Conservation (phyloP, 768 basidiomycete species). For the Mycena olivaceomarginata region DNA sequence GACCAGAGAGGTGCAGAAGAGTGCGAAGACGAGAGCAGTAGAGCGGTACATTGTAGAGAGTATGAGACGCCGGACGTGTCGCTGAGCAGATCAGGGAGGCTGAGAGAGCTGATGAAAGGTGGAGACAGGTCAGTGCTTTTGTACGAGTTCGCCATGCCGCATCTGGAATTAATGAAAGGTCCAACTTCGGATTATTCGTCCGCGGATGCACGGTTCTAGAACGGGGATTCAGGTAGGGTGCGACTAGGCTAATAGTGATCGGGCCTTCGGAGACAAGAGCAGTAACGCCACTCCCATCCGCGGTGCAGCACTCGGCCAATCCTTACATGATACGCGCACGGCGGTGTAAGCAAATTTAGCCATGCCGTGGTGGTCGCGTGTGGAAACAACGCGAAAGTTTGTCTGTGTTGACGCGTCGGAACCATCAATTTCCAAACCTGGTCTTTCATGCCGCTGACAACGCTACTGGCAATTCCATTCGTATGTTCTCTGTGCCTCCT, state of each 20-base stretch:
- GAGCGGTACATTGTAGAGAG: constrained; percentile 32
- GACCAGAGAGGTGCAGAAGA: constrained; percentile 34
- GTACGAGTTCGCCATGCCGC: constrained; percentile 35
- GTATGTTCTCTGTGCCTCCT: neutral
- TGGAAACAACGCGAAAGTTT: constrained; percentile 17
- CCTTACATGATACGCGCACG: constrained; percentile 36
- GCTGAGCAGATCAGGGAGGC: constrained; percentile 38
- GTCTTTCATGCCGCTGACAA: neutral
- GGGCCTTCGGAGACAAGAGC: constrained; percentile 31
- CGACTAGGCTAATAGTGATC: constrained; percentile 41
- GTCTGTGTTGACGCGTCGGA: neutral
- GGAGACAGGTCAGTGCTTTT: constrained; percentile 35
- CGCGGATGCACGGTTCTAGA: constrained; percentile 44
- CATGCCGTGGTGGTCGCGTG: constrained; percentile 29
- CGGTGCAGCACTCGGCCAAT: constrained; percentile 35
- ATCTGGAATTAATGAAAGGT: constrained; percentile 33
- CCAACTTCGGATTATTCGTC: constrained; percentile 38
- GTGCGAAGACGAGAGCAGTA: constrained; percentile 35
- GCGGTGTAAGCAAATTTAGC: constrained; percentile 22
- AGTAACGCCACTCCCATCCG: constrained; percentile 36
- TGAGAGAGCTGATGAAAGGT: constrained; percentile 33
- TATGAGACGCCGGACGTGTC: constrained; percentile 21
- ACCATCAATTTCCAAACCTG: constrained; percentile 16
- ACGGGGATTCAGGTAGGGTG: constrained; percentile 25
- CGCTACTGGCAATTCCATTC: neutral